phyloP scores from a whole-genome alignment of 768 basidiomycete species.

The Cystoderma amianthinum region DNA sequence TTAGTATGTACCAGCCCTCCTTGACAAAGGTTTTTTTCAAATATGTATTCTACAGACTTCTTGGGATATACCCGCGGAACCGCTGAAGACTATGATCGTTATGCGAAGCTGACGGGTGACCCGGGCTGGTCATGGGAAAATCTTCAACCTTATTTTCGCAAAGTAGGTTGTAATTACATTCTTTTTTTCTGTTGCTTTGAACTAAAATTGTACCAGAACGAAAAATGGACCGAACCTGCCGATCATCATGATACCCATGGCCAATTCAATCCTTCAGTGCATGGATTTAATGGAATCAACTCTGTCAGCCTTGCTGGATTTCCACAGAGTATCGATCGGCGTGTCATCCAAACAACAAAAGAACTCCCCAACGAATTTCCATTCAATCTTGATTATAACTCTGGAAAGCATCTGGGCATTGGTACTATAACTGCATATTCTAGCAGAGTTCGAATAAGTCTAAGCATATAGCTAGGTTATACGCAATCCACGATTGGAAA shows the following conservation, averaged over 20 bases:
- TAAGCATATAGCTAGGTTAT: conserved; percentile 13
- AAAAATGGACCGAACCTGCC: conserved; percentile 20
- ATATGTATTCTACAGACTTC: conserved; percentile 9
- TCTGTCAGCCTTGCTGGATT: conserved; percentile 18
- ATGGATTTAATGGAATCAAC: conserved; percentile 16
- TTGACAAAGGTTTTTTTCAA: conserved; percentile 6
- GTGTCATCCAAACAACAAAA: conserved; percentile 16
- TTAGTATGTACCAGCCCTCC: conserved; percentile 21
- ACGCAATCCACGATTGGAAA: conserved; percentile 10
- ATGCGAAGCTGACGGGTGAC: not conserved
- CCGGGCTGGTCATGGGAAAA: conserved; percentile 22
- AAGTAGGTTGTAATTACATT: conserved; percentile 9
- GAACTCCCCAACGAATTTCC: conserved; percentile 21
- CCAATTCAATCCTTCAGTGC: conserved; percentile 21
- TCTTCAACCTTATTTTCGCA: conserved; percentile 15
- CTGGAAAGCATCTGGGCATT: conserved; percentile 23
- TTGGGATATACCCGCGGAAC: conserved; percentile 10
- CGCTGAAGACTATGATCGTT: conserved; percentile 6
- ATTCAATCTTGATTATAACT: conserved; percentile 28
- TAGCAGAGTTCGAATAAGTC: not conserved
- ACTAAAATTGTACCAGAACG: conserved; percentile 21
- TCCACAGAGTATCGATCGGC: conserved; percentile 15
- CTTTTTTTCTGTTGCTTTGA: not conserved
- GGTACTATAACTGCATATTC: conserved; percentile 13
- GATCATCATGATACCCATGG: conserved; percentile 22